phyloP scores from a whole-genome alignment of 352 stramenopile species.

The Blastocystis sp. region DNA sequence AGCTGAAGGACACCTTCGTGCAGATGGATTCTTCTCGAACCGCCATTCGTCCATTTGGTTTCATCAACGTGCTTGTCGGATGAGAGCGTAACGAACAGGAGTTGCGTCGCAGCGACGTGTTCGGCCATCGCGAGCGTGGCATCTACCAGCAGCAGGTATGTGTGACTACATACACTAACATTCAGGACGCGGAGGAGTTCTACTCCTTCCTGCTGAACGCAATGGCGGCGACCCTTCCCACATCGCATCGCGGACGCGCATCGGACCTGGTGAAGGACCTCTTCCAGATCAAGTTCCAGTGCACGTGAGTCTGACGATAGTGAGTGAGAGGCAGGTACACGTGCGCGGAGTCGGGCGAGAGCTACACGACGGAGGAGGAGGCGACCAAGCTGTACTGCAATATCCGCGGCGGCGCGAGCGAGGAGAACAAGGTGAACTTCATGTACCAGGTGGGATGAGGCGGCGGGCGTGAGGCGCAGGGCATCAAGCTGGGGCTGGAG shows the following conservation, averaged over 20 bases:
- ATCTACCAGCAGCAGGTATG: conserved; percentile 50
- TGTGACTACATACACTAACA: background rate
- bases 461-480: conserved; percentile 73
- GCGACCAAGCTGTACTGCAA: conserved; percentile 95
- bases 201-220: conserved; percentile 76
- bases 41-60: conserved; percentile 20
- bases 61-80: background rate
- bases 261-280: conserved; percentile 70
- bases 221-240: conserved; percentile 70
- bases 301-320: background rate
- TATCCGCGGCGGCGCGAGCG: conserved; percentile 82
- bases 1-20: conserved; percentile 30
- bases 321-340: background rate
- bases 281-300: conserved; percentile 82
- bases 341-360: conserved; percentile 77
- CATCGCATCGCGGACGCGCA: background rate
- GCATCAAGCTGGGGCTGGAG: conserved; percentile 90
- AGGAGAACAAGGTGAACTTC: conserved; percentile 88
- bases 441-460: conserved; percentile 74
- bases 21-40: background rate
- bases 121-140: background rate
- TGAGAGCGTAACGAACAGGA: background rate
- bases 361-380: conserved; percentile 84
- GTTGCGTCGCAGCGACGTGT: conserved; percentile 46
- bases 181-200: conserved; percentile 84